phyloP scores from a whole-genome alignment of 2,329 filamentous ascomycete genomes.

The Tolypocladium guangdongense region DNA sequence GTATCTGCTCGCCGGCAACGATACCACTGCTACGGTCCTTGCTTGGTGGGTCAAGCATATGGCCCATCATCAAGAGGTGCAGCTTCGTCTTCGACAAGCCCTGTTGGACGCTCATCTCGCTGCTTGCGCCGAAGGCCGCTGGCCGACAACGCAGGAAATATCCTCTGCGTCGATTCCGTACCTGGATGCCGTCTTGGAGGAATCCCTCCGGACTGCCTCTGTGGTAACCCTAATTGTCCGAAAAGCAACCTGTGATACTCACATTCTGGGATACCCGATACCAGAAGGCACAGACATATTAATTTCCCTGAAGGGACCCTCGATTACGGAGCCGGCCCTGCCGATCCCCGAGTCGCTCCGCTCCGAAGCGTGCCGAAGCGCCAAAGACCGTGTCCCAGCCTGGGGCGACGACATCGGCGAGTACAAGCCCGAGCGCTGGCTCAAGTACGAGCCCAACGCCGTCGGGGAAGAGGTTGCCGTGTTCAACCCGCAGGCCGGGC shows the following conservation, averaged over 20 bases:
- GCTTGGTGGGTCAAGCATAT: conserved; percentile 20
- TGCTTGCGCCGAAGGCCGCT: conserved; percentile 11
- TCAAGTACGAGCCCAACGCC: conserved; percentile 8
- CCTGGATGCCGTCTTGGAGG: conserved; percentile 26
- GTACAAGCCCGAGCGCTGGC: conserved; percentile 28
- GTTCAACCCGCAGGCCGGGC: conserved; percentile 23
- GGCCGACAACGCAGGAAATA: conserved; percentile 20
- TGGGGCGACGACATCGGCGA: conserved; percentile 20
- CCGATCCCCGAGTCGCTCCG: conserved; percentile 16
- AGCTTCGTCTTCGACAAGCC: conserved; percentile 14
- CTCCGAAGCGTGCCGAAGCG: conserved; percentile 11
- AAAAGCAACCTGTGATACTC: conserved; percentile 18
- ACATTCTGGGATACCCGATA: conserved; percentile 20
- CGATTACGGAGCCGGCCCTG: conserved; percentile 15
- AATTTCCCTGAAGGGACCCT: conserved; percentile 15
- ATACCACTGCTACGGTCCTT: conserved; percentile 16
- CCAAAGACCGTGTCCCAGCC: conserved; percentile 12
- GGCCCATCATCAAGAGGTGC: conserved; percentile 9
- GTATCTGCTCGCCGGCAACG: conserved; percentile 18
- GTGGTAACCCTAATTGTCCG: conserved; percentile 19
- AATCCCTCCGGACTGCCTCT: conserved; percentile 20
- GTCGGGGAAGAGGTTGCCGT: conserved; percentile 6
- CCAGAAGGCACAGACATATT: conserved; percentile 23
- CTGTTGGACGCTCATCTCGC: conserved; percentile 10
- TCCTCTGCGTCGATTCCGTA: conserved; percentile 16